Percentiles rank a stretch among this genome's conserved stretches.
These are phyloP conservation scores for Lentinula aciculospora DNA, from an alignment of 768 basidiomycete genomes.

Conservation along the genomic window DNA sequence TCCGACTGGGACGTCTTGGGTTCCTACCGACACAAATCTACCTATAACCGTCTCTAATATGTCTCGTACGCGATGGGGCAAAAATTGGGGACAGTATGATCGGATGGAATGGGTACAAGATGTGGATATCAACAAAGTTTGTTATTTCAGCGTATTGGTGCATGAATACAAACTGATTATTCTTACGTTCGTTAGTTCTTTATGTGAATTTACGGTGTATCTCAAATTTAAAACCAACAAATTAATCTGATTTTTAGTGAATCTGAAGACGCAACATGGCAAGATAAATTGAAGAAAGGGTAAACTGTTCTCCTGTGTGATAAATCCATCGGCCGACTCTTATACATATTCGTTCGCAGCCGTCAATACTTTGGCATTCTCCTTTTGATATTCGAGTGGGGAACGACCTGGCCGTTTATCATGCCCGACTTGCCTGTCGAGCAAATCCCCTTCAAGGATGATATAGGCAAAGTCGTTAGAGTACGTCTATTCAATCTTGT, in stretches of 20 bases:
- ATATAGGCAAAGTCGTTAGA: conserved; percentile 17
- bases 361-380: conserved; percentile 17
- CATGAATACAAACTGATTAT: background rate
- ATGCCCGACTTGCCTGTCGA: conserved; percentile 17
- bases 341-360: background rate
- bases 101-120: conserved; percentile 18
- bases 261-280: conserved; percentile 13
- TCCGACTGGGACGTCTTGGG: conserved; percentile 17
- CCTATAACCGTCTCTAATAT: conserved; percentile 17
- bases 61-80: conserved; percentile 17
- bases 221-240: background rate
- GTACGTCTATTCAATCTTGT: background rate
- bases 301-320: background rate
- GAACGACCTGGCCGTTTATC: conserved; percentile 22
- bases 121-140: conserved; percentile 12
- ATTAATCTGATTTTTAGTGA: background rate
- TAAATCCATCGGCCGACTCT: background rate
- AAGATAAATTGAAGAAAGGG: conserved; percentile 14
- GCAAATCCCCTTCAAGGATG: conserved; percentile 17
- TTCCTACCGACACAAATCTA: conserved; percentile 15
- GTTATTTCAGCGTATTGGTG: background rate
- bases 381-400: conserved; percentile 22
- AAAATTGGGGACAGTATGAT: conserved; percentile 20
- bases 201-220: background rate
- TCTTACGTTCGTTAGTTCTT: conserved; percentile 8